Evolutionary conservation across 805 yeast genomes (phyloP).

Genomic region (Teunomyces tritomae): DNA sequence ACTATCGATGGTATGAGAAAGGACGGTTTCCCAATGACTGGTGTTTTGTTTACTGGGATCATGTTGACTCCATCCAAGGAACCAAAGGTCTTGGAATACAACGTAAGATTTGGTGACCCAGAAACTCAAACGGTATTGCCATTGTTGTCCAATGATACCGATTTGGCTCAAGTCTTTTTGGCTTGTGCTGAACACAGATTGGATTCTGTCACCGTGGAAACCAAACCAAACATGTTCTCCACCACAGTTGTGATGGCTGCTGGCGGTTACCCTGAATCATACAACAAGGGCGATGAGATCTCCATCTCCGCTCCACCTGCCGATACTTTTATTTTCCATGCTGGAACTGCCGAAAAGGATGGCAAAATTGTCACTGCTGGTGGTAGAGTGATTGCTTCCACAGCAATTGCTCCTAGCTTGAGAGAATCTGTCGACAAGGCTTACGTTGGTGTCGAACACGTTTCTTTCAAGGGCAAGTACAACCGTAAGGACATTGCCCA

Average conservation of each 20-base stretch:
- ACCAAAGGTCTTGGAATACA: slow-evolving; percentile 94
- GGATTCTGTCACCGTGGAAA: slow-evolving; percentile 67
- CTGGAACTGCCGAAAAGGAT: slow-evolving; percentile 73
- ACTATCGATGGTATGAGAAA: slow-evolving; percentile 94
- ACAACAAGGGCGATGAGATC: slow-evolving; percentile 83
- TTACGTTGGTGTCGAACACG: slow-evolving; percentile 77
- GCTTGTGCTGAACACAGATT: slow-evolving; percentile 94
- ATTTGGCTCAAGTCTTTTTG: slow-evolving; percentile 84
- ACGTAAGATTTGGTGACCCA: slow-evolving; percentile 98
- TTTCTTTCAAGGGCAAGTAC: slow-evolving; percentile 71
- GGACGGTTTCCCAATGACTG: slow-evolving; percentile 94
- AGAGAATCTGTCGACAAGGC: slow-evolving; percentile 83
- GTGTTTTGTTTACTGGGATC: slow-evolving; percentile 92
- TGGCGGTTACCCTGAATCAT: slow-evolving; percentile 92
- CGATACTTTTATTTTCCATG: slow-evolving; percentile 83
- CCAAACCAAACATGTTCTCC: slow-evolving; percentile 59
- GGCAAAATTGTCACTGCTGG: slow-evolving; percentile 80
- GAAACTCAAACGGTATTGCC: slow-evolving; percentile 97
- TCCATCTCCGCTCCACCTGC: slow-evolving; percentile 49
- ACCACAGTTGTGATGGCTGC: slow-evolving; percentile 97
- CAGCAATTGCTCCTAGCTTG: slow-evolving; percentile 76
- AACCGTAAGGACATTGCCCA: slow-evolving; percentile 94
- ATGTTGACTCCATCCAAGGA: slow-evolving; percentile 79
- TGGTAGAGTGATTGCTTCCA: slow-evolving; percentile 95
- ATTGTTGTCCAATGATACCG: slow-evolving; percentile 77